Evolutionary conservation across 306 rosid species (phyloP).

Genomic region (Arachis hypogaea): DNA sequence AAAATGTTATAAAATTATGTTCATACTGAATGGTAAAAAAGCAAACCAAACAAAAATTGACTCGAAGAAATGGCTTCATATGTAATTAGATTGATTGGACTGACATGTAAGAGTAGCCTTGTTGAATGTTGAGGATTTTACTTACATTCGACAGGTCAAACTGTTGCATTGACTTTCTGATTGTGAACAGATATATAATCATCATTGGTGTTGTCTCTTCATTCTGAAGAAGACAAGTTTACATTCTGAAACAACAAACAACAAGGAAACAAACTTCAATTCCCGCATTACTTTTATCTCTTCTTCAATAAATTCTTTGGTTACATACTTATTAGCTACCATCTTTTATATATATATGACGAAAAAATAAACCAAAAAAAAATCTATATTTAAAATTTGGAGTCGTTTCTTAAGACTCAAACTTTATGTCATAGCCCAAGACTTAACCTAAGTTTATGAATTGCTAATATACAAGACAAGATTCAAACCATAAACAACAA

Average conservation of each 20-base stretch:
- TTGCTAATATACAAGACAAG: no score
- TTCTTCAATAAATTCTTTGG: no score
- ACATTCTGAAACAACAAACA: neutral
- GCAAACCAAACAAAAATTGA: conserved; percentile 39
- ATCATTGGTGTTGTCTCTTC: conserved; percentile 37
- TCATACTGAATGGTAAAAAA: conserved; percentile 37
- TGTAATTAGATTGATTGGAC: neutral
- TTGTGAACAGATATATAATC: conserved; percentile 21
- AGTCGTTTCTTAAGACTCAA: no score
- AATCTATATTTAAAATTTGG: no score
- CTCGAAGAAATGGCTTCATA: conserved; percentile 20
- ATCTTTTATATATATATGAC: no score
- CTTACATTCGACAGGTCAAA: conserved; percentile 13
- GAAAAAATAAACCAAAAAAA: no score
- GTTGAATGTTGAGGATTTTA: neutral
- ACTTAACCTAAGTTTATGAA: no score
- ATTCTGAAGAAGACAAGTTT: conserved; percentile 30
- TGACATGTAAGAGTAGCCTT: neutral
- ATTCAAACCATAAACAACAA: no score
- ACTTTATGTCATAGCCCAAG: no score
- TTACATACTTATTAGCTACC: no score
- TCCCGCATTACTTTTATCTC: neutral
- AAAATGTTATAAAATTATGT: neutral
- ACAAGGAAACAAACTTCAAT: neutral
- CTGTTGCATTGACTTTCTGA: conserved; percentile 39